A percentile compares a stretch with the other conserved stretches of the same genome.
phyloP scores from a whole-genome alignment of 805 yeast species.

The Wickerhamiella bombiphila region DNA sequence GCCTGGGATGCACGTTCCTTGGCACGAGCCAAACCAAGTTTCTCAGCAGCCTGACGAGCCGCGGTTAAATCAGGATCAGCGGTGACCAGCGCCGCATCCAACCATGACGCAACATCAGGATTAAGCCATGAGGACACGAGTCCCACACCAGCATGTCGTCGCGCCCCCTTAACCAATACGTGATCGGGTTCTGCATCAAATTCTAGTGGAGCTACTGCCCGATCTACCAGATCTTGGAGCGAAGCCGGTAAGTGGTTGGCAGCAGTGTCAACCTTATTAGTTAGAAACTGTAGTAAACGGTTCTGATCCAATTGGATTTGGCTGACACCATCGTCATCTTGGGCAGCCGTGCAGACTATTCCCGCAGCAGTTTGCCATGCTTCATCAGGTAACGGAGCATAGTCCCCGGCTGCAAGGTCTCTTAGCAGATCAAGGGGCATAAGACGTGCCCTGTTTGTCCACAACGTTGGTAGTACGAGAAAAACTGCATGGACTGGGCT shows the following conservation, averaged over 20 bases:
- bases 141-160: constrained; percentile 14
- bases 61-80: constrained; percentile 14
- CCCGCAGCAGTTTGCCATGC: constrained; percentile 6
- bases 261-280: constrained; percentile 8
- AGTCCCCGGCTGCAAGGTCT: constrained; percentile 14
- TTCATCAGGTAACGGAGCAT: constrained; percentile 9
- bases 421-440: constrained; percentile 19
- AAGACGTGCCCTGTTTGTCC: constrained; percentile 7
- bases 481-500: constrained; percentile 20
- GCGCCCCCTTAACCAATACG: constrained; percentile 7
- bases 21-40: constrained; percentile 1
- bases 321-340: constrained; percentile 2
- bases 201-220: constrained; percentile 11
- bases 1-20: constrained; percentile 7
- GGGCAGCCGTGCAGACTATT: constrained; percentile 6
- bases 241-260: constrained; percentile 13
- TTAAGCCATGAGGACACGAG: constrained; percentile 18
- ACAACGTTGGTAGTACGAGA: constrained; percentile 17
- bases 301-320: constrained; percentile 4
- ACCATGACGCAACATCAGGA: constrained; percentile 11
- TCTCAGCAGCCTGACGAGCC: constrained; percentile 4
- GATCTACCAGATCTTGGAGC: constrained; percentile 7
- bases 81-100: constrained; percentile 16
- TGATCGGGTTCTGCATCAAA: constrained; percentile 13
- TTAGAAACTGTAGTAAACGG: constrained; percentile 15